Evolutionary conservation across 352 stramenopile species (phyloP).

Genomic region (Globisporangium lucens): DNA sequence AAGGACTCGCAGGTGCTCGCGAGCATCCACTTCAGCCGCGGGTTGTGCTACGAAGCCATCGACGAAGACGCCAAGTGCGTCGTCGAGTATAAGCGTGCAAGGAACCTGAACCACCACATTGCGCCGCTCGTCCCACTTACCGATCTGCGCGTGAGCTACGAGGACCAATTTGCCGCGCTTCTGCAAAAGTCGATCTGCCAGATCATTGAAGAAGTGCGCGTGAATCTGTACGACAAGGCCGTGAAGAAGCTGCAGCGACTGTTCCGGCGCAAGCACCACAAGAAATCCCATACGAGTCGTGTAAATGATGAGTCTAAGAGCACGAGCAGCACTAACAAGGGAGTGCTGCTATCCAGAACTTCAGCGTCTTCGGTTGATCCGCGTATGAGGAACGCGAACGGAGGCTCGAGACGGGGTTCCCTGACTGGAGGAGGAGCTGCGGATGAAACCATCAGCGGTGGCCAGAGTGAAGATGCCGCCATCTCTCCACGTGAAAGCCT

Average conservation of each 20-base stretch:
- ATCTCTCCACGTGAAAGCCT: background rate
- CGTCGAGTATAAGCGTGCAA: constrained; percentile 64
- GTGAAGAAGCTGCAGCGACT: constrained; percentile 58
- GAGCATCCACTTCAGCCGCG: constrained; percentile 51
- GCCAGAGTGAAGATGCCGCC: background rate
- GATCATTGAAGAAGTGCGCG: constrained; percentile 56
- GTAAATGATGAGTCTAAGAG: background rate
- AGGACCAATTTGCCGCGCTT: constrained; percentile 43
- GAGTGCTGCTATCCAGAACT: background rate
- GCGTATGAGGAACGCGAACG: background rate
- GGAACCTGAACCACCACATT: constrained; percentile 64
- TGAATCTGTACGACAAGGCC: constrained; percentile 55
- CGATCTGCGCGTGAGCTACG: constrained; percentile 42
- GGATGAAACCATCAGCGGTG: background rate
- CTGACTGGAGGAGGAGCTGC: background rate
- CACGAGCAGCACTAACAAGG: background rate
- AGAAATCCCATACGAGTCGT: background rate
- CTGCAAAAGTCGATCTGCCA: constrained; percentile 41
- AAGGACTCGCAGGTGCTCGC: constrained; percentile 60
- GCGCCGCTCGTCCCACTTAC: constrained; percentile 33
- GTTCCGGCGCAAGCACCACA: constrained; percentile 46
- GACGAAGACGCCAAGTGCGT: constrained; percentile 45
- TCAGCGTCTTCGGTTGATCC: background rate
- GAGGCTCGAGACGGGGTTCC: background rate
- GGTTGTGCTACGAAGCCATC: constrained; percentile 52